These are phyloP conservation scores for Penicillium rolfsii DNA, from an alignment of 2,329 filamentous ascomycete species.

Conservation along the genomic window DNA sequence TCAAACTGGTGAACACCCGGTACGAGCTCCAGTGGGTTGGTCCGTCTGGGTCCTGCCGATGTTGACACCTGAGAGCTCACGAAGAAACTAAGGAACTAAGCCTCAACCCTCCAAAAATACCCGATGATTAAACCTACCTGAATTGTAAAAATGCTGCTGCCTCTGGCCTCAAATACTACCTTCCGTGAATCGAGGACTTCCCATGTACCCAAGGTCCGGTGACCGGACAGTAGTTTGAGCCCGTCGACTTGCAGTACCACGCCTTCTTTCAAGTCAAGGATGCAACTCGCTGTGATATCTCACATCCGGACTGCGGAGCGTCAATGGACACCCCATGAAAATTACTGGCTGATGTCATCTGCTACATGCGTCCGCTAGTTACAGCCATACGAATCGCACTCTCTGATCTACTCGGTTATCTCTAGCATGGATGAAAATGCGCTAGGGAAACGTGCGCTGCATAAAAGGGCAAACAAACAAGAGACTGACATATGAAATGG, in stretches of 20 bases:
- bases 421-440: too few species aligned
- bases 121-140: background rate
- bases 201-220: background rate
- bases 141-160: background rate
- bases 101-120: background rate
- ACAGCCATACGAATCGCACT: too few species aligned
- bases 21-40: background rate
- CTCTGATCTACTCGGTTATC: too few species aligned
- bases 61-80: conserved; percentile 1
- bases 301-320: background rate
- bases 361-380: too few species aligned
- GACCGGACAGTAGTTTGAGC: background rate
- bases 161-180: background rate
- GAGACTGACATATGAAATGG: too few species aligned
- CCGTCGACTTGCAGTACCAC: background rate
- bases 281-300: background rate
- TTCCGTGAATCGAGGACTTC: background rate
- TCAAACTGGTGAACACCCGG: too few species aligned
- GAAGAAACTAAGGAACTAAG: background rate
- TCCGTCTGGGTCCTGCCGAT: background rate
- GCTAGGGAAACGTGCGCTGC: too few species aligned
- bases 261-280: background rate
- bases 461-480: too few species aligned
- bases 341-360: too few species aligned
- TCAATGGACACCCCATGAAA: too few species aligned